Evolutionary conservation across 495 filamentous ascomycete genomes (phyloP).

Genomic region (Xylaria telfairii): DNA sequence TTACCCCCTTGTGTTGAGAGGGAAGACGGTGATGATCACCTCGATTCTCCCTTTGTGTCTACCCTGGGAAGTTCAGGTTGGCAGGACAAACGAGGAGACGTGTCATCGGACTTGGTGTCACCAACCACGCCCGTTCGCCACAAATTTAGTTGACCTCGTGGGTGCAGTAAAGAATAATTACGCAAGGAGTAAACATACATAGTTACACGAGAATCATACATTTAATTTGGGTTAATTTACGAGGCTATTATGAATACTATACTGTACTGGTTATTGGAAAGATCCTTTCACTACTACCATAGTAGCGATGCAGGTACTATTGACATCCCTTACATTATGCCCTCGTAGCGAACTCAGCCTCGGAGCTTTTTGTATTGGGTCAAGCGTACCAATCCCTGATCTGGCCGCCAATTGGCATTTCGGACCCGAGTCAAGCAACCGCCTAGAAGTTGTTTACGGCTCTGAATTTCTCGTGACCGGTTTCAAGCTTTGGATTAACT

Average conservation of each 20-base stretch:
- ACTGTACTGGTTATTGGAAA: no score
- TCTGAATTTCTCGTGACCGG: no score
- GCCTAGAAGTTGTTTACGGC: neutral
- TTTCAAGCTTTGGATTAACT: neutral
- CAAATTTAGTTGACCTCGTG: neutral
- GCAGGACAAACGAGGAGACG: slow-evolving; percentile 24
- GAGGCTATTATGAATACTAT: no score
- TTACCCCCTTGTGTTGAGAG: neutral
- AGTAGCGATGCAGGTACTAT: neutral
- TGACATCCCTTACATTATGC: neutral
- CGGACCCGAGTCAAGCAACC: neutral
- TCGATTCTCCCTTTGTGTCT: slow-evolving; percentile 28
- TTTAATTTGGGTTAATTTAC: no score
- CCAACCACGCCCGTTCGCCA: slow-evolving; percentile 26
- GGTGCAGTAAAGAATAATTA: no score
- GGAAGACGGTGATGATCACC: slow-evolving; percentile 9
- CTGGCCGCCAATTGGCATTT: neutral
- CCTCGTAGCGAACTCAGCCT: neutral
- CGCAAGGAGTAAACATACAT: no score
- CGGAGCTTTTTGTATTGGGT: neutral
- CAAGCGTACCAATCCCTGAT: neutral
- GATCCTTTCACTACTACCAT: neutral
- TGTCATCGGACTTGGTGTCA: slow-evolving; percentile 26
- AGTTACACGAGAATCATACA: no score
- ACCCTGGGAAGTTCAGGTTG: slow-evolving; percentile 26